Conservation (phyloP, 352 stramenopile genomes). For the Thalassiosira oceanica region DNA sequence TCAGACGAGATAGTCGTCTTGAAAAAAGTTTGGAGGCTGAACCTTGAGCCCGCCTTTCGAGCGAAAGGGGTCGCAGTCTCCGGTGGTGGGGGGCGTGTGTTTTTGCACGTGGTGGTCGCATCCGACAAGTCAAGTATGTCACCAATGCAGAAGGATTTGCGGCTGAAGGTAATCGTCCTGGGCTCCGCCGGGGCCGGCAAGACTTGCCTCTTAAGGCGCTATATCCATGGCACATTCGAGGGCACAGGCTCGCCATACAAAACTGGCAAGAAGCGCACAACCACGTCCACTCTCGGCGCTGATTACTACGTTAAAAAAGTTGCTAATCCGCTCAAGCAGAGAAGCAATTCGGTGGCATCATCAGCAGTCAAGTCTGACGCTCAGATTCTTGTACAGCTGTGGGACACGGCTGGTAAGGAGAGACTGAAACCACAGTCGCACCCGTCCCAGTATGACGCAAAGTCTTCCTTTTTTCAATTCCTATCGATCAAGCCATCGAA, state of each 20-base stretch:
- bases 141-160: no score
- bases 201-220: constrained; percentile 61
- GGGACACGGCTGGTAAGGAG: constrained; percentile 72
- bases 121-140: no score
- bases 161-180: constrained; percentile 56
- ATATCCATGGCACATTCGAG: constrained; percentile 59
- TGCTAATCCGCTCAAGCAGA: constrained; percentile 12
- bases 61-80: no score
- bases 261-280: neutral
- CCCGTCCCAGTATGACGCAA: constrained; percentile 27
- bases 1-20: no score
- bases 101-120: no score
- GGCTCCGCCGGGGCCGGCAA: constrained; percentile 63
- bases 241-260: constrained; percentile 5
- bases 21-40: no score
- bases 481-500: constrained; percentile 11
- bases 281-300: constrained; percentile 25
- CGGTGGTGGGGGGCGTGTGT: no score
- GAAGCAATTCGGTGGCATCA: neutral
- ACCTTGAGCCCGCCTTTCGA: no score
- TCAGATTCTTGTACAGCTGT: constrained; percentile 53
- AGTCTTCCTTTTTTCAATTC: constrained; percentile 37
- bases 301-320: constrained; percentile 44
- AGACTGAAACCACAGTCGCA: constrained; percentile 23
- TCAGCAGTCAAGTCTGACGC: neutral